Evolutionary conservation across 2,329 filamentous ascomycete genomes (phyloP).

Genomic region (Diaporthe australafricana): DNA sequence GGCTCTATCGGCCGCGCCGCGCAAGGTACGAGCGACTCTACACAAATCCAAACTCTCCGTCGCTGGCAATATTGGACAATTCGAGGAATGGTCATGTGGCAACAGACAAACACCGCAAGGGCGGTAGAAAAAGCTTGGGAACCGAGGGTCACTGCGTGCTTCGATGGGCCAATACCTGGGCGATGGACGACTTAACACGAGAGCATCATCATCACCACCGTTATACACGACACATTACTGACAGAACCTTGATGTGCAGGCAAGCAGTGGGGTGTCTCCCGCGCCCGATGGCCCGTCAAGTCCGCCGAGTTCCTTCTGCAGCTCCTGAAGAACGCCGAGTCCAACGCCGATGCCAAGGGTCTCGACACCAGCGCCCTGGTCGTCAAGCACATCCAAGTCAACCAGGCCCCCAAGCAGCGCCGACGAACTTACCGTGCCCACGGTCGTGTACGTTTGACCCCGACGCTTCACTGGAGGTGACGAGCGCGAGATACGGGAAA

Average conservation of each 20-base stretch:
- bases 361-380: conserved; percentile 97
- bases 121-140: neutral
- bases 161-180: neutral
- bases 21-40: conserved; percentile 82
- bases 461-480: conserved; percentile 11
- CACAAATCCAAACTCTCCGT: neutral
- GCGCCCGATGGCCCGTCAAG: conserved; percentile 99
- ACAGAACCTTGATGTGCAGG: conserved; percentile 64
- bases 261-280: conserved; percentile 98
- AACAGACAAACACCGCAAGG: neutral
- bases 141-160: neutral
- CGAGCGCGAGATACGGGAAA: neutral
- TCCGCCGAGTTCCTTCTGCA: conserved; percentile 97
- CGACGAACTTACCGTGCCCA: conserved; percentile 99
- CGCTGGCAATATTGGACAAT: neutral
- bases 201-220: neutral
- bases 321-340: conserved; percentile 97
- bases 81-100: neutral
- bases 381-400: conserved; percentile 99
- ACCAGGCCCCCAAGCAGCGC: conserved; percentile 99
- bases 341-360: conserved; percentile 96
- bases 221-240: neutral
- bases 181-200: neutral
- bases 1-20: conserved; percentile 95
- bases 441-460: conserved; percentile 86